These are phyloP conservation scores for Cryphonectria naterciae DNA, from an alignment of 2,329 filamentous ascomycete species.

Conservation along the genomic window DNA sequence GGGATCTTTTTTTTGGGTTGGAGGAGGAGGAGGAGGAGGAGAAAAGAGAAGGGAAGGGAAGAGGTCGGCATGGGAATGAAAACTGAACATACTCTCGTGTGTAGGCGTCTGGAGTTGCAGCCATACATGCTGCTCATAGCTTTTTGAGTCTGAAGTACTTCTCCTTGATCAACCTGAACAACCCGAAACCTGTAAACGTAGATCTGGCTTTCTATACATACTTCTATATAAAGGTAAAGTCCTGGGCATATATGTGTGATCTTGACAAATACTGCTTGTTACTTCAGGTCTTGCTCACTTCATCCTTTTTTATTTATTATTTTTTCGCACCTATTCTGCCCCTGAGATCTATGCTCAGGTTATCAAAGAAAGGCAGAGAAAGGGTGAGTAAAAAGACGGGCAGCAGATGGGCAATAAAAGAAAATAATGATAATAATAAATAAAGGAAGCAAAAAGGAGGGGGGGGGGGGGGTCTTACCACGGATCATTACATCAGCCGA, in stretches of 20 bases:
- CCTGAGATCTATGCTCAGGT: not conserved
- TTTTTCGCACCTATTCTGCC: too few species aligned
- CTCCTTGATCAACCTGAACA: not conserved
- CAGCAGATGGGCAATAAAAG: too few species aligned
- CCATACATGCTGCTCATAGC: not conserved
- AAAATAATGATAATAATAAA: too few species aligned
- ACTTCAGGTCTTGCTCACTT: too few species aligned
- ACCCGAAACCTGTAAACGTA: not conserved
- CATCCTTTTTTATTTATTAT: too few species aligned
- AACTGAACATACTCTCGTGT: not conserved
- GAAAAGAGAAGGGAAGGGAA: not conserved
- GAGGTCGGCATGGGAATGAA: not conserved
- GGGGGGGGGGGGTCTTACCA: not conserved
- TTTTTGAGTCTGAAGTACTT: not conserved
- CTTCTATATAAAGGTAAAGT: not conserved
- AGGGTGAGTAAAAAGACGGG: too few species aligned
- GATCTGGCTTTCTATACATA: too few species aligned
- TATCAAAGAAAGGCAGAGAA: too few species aligned
- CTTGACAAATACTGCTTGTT: not conserved
- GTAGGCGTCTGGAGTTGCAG: constrained; percentile 3
- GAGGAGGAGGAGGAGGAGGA: not conserved
- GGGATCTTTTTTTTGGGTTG: not conserved
- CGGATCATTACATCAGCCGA: constrained; percentile 14
- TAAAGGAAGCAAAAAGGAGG: too few species aligned
- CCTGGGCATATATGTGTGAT: not conserved